Percentiles rank a stretch among this genome's conserved stretches.
Conservation (phyloP, 2,329 filamentous ascomycete genomes). For the Penicillium griseofulvum region DNA sequence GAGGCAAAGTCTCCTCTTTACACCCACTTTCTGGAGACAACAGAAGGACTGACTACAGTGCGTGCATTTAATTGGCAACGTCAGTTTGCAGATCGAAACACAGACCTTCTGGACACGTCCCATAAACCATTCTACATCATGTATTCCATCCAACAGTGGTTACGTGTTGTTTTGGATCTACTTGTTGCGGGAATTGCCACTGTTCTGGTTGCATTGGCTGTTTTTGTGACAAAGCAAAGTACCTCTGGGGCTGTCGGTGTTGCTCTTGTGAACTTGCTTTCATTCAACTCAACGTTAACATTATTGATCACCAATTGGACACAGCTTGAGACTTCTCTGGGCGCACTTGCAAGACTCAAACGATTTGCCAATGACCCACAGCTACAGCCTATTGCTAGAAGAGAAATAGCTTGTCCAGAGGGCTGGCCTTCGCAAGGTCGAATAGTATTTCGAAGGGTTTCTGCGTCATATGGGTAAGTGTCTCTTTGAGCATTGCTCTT, state of each 20-base stretch:
- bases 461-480: not conserved
- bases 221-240: not conserved
- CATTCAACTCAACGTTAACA: not conserved
- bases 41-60: slow-evolving; percentile 50
- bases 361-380: not conserved
- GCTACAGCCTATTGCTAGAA: not conserved
- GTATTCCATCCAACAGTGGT: not conserved
- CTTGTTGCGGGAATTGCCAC: not conserved
- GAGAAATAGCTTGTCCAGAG: not conserved
- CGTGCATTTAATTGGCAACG: slow-evolving; percentile 51
- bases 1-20: slow-evolving; percentile 53
- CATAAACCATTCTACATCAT: slow-evolving; percentile 2
- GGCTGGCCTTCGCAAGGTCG: not conserved
- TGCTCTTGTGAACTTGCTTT: not conserved
- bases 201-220: not conserved
- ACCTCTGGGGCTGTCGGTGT: not conserved
- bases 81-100: slow-evolving; percentile 39
- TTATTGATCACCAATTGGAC: not conserved
- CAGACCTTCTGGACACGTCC: slow-evolving; percentile 8
- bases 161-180: not conserved
- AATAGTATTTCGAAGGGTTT: not conserved
- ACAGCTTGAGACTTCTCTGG: not conserved
- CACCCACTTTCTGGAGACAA: slow-evolving; percentile 52
- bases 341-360: not conserved
- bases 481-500: not conserved